These are phyloP conservation scores for Tripidium arundinaceum DNA, from an alignment of 202 grass and related monocot species.

Conservation along the genomic window DNA sequence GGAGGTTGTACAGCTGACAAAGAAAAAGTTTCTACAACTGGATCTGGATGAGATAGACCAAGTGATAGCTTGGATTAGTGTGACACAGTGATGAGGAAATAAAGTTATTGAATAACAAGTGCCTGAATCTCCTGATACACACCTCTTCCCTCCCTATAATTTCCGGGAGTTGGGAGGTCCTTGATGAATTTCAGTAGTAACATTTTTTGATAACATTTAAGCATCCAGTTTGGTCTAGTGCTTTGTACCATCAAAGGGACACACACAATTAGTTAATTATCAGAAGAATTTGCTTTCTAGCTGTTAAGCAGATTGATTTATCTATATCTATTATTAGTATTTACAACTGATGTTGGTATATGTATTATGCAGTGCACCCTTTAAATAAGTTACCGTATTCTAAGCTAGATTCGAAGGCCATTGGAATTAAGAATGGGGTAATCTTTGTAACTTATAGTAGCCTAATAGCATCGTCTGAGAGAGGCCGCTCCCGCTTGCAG, in stretches of 20 bases:
- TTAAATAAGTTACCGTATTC: slow-evolving; percentile 97
- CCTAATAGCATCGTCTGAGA: slow-evolving; percentile 95
- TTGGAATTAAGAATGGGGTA: slow-evolving; percentile 91
- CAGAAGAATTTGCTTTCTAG: slow-evolving; percentile 3
- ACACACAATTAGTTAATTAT: not conserved
- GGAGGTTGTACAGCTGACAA: slow-evolving; percentile 96
- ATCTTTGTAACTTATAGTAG: slow-evolving; percentile 99
- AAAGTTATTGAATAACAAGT: slow-evolving; percentile 9
- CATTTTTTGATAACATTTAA: not conserved
- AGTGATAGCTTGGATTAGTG: slow-evolving; percentile 58
- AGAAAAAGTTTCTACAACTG: slow-evolving; percentile 96
- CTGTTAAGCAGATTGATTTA: slow-evolving; percentile 24
- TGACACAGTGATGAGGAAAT: not conserved
- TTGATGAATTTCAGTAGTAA: not conserved
- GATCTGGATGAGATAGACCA: slow-evolving; percentile 91
- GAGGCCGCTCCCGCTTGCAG: slow-evolving; percentile 92
- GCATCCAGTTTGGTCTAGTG: not conserved
- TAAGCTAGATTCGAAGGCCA: slow-evolving; percentile 95
- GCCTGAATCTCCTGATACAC: not conserved
- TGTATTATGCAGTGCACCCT: slow-evolving; percentile 84
- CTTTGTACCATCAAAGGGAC: not conserved
- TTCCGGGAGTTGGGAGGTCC: slow-evolving; percentile 1
- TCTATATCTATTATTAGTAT: slow-evolving; percentile 15
- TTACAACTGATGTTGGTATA: slow-evolving; percentile 27
- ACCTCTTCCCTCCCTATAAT: not conserved